phyloP scores from a whole-genome alignment of 257 asterid species.

The Ehretia macrophylla region DNA sequence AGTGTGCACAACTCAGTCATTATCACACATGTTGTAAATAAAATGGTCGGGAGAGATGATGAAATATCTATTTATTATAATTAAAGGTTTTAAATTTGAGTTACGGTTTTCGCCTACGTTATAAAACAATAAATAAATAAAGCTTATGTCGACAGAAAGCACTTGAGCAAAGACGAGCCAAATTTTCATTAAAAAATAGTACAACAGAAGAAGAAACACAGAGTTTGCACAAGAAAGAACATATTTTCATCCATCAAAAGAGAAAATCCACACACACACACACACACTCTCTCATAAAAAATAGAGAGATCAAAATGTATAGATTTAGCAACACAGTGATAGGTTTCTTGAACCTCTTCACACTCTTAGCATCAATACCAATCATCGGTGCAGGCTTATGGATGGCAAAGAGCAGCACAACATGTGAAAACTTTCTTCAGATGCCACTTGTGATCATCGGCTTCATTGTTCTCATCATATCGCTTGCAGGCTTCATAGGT shows the following conservation, averaged over 20 bases:
- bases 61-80: too few relatives aligned
- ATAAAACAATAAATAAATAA: too few relatives aligned
- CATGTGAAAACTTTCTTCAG: constrained; percentile 86
- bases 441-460: constrained; percentile 79
- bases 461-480: constrained; percentile 60
- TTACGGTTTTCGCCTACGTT: too few relatives aligned
- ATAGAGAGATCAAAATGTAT: constrained; percentile 32
- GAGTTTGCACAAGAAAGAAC: not conserved
- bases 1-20: constrained; percentile 37
- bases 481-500: constrained; percentile 87
- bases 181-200: constrained; percentile 18
- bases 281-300: too few relatives aligned
- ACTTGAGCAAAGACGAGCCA: constrained; percentile 21
- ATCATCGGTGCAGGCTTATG: constrained; percentile 94
- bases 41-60: constrained; percentile 19
- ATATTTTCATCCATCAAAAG: constrained; percentile 3
- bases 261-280: not conserved
- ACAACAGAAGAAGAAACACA: not conserved
- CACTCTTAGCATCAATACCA: constrained; percentile 86
- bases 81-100: too few relatives aligned
- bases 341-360: constrained; percentile 85
- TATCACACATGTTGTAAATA: constrained; percentile 27
- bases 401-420: constrained; percentile 82
- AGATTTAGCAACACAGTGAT: constrained; percentile 86
- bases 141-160: constrained; percentile 43